phyloP scores from a whole-genome alignment of 2,329 filamentous ascomycete species.

The Calonectria pauciramosa region DNA sequence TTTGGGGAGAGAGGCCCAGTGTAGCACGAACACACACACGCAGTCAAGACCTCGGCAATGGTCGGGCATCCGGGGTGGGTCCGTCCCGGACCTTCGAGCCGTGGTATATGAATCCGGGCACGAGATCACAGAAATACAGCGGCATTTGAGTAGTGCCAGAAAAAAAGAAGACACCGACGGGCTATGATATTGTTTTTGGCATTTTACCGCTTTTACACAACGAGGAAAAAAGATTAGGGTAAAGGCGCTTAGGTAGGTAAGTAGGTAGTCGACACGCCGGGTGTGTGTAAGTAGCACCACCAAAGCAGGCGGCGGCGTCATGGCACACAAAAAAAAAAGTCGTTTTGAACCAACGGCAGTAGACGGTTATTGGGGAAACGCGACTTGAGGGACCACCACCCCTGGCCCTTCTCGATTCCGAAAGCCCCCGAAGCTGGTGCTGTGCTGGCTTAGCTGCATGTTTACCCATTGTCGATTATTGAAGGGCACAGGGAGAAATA shows the following conservation, averaged over 20 bases:
- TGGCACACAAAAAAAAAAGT: background rate
- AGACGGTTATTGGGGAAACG: slow-evolving; percentile 2
- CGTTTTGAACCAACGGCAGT: slow-evolving; percentile 1
- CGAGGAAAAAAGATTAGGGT: background rate
- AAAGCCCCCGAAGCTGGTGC: slow-evolving; percentile 14
- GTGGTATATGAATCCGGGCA: background rate
- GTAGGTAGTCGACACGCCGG: background rate
- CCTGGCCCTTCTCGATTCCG: slow-evolving; percentile 9
- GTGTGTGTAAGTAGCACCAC: background rate
- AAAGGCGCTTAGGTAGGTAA: background rate
- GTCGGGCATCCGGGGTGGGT: slow-evolving; percentile 28
- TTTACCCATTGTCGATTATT: background rate
- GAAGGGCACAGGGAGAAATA: background rate
- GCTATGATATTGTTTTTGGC: background rate
- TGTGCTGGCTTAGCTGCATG: background rate
- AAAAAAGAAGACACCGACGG: background rate
- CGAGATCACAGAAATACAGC: background rate
- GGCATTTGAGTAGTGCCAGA: background rate
- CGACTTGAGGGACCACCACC: background rate
- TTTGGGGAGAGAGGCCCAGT: background rate
- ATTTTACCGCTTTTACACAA: background rate
- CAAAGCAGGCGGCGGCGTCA: background rate
- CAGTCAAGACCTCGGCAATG: slow-evolving; percentile 20
- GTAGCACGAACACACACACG: too few species aligned
- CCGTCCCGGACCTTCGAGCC: background rate